Evolutionary conservation across 345 rosid species (phyloP).

Genomic region (Murraya paniculata): DNA sequence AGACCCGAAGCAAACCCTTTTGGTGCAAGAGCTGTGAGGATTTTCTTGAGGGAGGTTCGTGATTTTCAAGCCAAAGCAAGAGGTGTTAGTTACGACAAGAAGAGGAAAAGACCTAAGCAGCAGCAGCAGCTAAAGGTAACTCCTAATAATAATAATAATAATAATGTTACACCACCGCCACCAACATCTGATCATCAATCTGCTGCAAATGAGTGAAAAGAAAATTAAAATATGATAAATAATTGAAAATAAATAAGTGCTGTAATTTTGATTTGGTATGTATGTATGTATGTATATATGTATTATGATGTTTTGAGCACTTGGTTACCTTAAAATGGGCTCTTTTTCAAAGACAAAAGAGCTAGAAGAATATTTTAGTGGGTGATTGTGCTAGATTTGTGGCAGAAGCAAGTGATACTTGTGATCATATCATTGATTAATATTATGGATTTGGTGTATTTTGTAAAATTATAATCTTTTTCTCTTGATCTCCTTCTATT

Average conservation of each 20-base stretch:
- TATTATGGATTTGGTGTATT: background rate
- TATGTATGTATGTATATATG: background rate
- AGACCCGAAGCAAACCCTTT: conserved; percentile 84
- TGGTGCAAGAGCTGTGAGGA: conserved; percentile 82
- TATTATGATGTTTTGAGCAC: background rate
- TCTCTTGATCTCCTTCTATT: background rate
- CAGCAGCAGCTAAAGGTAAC: conserved; percentile 9
- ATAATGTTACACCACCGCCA: conserved; percentile 1
- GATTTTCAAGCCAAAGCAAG: conserved; percentile 91
- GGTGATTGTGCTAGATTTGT: background rate
- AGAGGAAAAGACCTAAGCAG: conserved; percentile 61
- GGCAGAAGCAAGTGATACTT: background rate
- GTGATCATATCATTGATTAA: background rate
- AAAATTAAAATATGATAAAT: background rate
- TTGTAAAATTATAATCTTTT: background rate
- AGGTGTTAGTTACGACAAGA: conserved; percentile 92
- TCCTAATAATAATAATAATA: too few relatives aligned
- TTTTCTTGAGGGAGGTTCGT: conserved; percentile 84
- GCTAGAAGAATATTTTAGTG: background rate
- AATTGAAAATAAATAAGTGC: background rate
- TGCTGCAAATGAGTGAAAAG: conserved; percentile 6
- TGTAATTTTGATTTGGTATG: conserved; percentile 2
- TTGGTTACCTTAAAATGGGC: background rate
- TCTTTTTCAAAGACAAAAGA: background rate
- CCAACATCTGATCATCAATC: conserved; percentile 3